A percentile compares a stretch with the other conserved stretches of the same genome.
Evolutionary conservation across 192 early-diverging fungal genomes (phyloP).

Genomic region (Entophlyctis helioformis): DNA sequence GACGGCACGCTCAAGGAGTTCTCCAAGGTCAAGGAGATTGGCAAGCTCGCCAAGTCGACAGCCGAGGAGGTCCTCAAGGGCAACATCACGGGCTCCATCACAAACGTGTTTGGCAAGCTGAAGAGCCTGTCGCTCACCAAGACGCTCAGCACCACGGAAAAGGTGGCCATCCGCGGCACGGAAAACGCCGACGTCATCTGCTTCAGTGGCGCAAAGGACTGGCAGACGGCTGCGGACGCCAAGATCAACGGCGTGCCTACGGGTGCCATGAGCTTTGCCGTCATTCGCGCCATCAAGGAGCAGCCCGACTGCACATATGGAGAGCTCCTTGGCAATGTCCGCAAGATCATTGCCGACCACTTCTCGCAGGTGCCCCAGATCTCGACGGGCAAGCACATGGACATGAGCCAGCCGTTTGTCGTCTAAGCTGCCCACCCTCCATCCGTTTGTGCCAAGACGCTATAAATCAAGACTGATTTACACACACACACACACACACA

Average conservation of each 20-base stretch:
- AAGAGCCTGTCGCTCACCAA: not conserved
- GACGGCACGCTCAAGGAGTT: constrained; percentile 7
- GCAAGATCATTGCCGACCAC: not conserved
- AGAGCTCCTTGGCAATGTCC: constrained; percentile 14
- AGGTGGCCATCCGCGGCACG: not conserved
- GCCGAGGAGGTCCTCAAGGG: not conserved
- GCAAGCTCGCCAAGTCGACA: not conserved
- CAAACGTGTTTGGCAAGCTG: not conserved
- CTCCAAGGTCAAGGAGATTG: not conserved
- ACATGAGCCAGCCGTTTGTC: not conserved
- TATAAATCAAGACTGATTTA: too few species aligned
- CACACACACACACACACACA: too few species aligned
- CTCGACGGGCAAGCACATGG: constrained; percentile 7
- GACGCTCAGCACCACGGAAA: not conserved
- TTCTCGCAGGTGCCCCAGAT: constrained; percentile 11
- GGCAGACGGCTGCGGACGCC: constrained; percentile 49
- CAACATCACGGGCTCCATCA: constrained; percentile 1
- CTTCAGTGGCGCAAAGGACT: constrained; percentile 47
- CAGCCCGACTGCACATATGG: constrained; percentile 11
- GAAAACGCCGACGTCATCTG: constrained; percentile 25
- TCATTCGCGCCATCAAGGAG: constrained; percentile 19
- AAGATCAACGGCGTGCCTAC: constrained; percentile 36
- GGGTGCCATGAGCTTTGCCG: constrained; percentile 39
- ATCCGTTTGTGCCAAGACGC: not conserved
- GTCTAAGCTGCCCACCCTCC: not conserved